These are phyloP conservation scores for Gentiana macrophylla DNA, from an alignment of 257 asterid genomes.

Conservation along the genomic window DNA sequence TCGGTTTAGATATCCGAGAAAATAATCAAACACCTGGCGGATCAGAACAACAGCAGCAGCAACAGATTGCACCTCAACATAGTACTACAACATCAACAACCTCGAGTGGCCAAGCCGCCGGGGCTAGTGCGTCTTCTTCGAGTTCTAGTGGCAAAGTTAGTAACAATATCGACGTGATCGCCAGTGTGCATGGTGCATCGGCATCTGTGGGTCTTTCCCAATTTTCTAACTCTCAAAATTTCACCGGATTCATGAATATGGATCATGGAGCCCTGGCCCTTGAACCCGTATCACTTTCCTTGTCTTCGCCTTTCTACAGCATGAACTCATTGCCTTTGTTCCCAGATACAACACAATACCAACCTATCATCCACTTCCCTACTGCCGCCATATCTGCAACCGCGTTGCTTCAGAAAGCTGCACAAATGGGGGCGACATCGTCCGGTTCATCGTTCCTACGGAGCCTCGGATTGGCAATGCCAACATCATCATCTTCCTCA, in stretches of 20 bases:
- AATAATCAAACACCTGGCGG: conserved; percentile 23
- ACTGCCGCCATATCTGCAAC: conserved; percentile 63
- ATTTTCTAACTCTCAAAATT: conserved; percentile 17
- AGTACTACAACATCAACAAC: conserved; percentile 14
- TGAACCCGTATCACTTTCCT: conserved; percentile 61
- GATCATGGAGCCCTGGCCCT: conserved; percentile 11
- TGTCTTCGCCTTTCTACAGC: conserved; percentile 48
- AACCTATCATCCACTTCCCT: conserved; percentile 18
- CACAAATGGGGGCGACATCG: conserved; percentile 63
- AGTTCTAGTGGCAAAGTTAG: conserved; percentile 22
- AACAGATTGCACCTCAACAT: conserved; percentile 11
- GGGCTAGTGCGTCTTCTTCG: conserved; percentile 19
- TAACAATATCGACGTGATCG: conserved; percentile 19
- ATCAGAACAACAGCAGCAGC: conserved; percentile 35
- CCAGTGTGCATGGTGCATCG: conserved; percentile 27
- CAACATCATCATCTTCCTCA: conserved; percentile 15
- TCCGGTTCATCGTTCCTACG: conserved; percentile 64
- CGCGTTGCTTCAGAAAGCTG: conserved; percentile 84
- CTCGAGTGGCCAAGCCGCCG: background rate
- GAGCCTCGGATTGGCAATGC: conserved; percentile 53
- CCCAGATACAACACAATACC: conserved; percentile 34
- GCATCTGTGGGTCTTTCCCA: conserved; percentile 24
- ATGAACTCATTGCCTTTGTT: conserved; percentile 25
- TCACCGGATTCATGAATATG: conserved; percentile 26
- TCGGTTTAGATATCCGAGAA: conserved; percentile 51